Evolutionary conservation across 257 asterid genomes (phyloP).

Genomic region (Euphrasia confusa): DNA sequence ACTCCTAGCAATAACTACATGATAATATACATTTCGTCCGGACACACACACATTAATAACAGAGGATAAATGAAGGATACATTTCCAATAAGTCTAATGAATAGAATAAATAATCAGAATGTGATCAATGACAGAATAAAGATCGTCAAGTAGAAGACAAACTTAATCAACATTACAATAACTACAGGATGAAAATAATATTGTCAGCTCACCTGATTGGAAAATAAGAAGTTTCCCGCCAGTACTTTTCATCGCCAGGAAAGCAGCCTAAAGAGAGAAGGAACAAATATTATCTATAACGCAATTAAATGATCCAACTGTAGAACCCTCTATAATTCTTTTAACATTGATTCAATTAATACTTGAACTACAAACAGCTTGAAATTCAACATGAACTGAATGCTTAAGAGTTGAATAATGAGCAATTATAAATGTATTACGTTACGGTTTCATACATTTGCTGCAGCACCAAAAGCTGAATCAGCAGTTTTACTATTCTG

Average conservation of each 20-base stretch:
- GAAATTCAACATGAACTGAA: conserved; percentile 3
- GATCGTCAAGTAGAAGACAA: conserved; percentile 5
- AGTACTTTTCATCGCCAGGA: conserved; percentile 78
- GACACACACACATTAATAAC: neutral
- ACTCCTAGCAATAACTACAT: conserved; percentile 15
- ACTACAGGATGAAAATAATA: conserved; percentile 7
- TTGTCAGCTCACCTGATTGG: conserved; percentile 62
- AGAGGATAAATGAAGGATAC: neutral
- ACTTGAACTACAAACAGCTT: neutral
- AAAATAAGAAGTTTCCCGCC: conserved; percentile 96
- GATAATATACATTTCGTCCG: neutral
- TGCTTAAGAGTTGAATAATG: neutral
- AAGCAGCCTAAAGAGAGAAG: conserved; percentile 66
- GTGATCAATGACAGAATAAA: neutral
- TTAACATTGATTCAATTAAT: conserved; percentile 1
- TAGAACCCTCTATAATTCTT: neutral
- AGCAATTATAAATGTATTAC: neutral
- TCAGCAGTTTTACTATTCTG: conserved; percentile 68
- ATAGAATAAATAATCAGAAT: neutral
- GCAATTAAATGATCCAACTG: conserved; percentile 4
- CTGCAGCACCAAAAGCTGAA: conserved; percentile 93
- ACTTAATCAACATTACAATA: neutral
- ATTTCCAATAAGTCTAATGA: neutral
- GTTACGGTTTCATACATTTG: conserved; percentile 43
- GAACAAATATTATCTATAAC: conserved; percentile 7